phyloP scores from a whole-genome alignment of 225 moss, liverwort and hornwort genomes.

The Climacium dendroides region DNA sequence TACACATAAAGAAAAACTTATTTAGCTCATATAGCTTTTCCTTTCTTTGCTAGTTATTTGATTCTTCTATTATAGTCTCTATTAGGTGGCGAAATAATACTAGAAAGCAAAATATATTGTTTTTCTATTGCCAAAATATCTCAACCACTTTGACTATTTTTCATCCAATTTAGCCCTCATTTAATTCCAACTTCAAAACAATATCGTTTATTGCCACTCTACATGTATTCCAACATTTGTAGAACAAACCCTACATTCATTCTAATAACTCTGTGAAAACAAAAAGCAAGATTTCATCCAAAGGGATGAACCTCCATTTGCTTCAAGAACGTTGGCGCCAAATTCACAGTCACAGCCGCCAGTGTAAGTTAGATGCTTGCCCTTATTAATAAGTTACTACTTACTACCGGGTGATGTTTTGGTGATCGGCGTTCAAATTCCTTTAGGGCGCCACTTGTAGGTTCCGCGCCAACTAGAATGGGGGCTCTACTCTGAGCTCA shows the following conservation, averaged over 20 bases:
- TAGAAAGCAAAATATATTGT: rapidly evolving
- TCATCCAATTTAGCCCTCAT: background rate
- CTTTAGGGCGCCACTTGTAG: conserved; percentile 4
- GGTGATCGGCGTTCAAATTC: conserved; percentile 2
- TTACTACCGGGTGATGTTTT: background rate
- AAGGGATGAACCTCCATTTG: background rate
- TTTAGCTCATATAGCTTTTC: background rate
- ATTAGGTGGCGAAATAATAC: background rate
- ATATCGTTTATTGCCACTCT: background rate
- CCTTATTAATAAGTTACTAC: no score
- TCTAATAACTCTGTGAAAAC: no score
- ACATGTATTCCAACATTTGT: background rate
- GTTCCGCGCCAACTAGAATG: background rate
- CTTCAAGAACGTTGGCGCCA: background rate
- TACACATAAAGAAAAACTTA: background rate
- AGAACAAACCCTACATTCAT: rapidly evolving
- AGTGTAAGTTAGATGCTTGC: background rate
- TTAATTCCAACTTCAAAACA: background rate
- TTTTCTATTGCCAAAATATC: rapidly evolving
- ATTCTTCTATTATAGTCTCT: background rate
- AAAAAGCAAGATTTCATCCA: background rate
- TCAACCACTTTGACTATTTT: no score
- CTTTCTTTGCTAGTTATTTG: background rate
- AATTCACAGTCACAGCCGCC: background rate
- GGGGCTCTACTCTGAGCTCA: background rate